phyloP scores from a whole-genome alignment of 257 asterid species.

The Gentiana macrophylla region DNA sequence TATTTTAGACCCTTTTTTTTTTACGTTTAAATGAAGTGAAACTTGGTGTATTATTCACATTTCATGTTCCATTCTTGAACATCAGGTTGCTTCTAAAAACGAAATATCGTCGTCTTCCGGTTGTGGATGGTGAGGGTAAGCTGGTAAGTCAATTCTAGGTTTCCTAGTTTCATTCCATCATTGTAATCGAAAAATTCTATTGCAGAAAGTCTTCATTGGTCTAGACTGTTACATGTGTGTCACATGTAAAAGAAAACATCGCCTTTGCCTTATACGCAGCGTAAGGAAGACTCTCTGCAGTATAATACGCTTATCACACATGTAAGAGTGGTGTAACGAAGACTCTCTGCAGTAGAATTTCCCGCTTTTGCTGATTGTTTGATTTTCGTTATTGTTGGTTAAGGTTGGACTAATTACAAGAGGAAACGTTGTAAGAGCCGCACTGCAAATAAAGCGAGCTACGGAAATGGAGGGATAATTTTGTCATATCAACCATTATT shows the following conservation, averaged over 20 bases:
- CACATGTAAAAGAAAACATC: too few species aligned
- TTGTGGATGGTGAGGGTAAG: conserved; percentile 60
- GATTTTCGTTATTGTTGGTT: background rate
- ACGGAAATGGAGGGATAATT: conserved; percentile 15
- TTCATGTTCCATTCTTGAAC: conserved; percentile 9
- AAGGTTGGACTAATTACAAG: conserved; percentile 41
- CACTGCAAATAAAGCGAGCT: conserved; percentile 35
- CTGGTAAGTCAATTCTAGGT: conserved; percentile 43
- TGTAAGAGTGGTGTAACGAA: too few species aligned
- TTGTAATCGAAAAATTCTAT: background rate
- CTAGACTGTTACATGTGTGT: too few species aligned
- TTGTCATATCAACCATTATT: background rate
- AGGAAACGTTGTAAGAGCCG: conserved; percentile 46
- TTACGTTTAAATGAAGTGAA: background rate
- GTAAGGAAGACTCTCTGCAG: too few species aligned
- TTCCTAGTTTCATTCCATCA: background rate
- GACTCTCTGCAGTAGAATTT: too few species aligned
- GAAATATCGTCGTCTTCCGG: conserved; percentile 74
- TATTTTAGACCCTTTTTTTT: background rate
- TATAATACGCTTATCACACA: too few species aligned
- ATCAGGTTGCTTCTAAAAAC: conserved; percentile 62
- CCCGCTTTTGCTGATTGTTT: conserved; percentile 2
- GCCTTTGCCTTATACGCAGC: too few species aligned
- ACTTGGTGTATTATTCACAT: background rate
- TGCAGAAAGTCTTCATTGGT: too few species aligned